Evolutionary conservation across 306 rosid genomes (phyloP).

Genomic region (Rosa persica): DNA sequence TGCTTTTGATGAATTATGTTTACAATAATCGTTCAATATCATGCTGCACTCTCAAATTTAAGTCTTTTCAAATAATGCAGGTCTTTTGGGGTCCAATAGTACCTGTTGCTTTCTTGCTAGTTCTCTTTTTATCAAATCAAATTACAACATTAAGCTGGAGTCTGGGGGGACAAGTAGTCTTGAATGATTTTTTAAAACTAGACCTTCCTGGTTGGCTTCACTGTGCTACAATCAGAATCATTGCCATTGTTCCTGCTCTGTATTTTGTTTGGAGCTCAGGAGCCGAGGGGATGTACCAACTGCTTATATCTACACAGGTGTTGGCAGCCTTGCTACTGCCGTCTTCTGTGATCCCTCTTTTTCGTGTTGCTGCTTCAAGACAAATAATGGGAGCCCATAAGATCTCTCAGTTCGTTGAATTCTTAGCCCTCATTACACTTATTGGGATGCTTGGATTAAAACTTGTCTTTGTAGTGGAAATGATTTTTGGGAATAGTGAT

Average conservation of each 20-base stretch:
- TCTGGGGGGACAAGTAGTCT: slow-evolving; percentile 70
- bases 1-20: slow-evolving; percentile 12
- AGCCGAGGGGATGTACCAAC: slow-evolving; percentile 89
- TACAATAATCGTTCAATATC: background rate
- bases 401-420: slow-evolving; percentile 70
- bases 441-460: slow-evolving; percentile 87
- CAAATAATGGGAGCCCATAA: slow-evolving; percentile 81
- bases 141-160: slow-evolving; percentile 72
- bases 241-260: slow-evolving; percentile 82
- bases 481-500: slow-evolving; percentile 85
- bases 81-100: slow-evolving; percentile 68
- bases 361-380: slow-evolving; percentile 77
- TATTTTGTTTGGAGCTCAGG: slow-evolving; percentile 90
- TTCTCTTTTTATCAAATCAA: slow-evolving; percentile 79
- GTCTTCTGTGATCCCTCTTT: slow-evolving; percentile 88
- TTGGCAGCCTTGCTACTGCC: slow-evolving; percentile 84
- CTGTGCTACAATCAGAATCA: slow-evolving; percentile 78
- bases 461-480: slow-evolving; percentile 71
- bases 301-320: slow-evolving; percentile 82
- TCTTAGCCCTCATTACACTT: slow-evolving; percentile 55
- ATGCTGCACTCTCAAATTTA: slow-evolving; percentile 19
- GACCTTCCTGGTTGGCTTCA: slow-evolving; percentile 98
- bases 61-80: slow-evolving; percentile 39
- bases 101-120: slow-evolving; percentile 52
- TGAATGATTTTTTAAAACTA: slow-evolving; percentile 68